Percentiles rank a stretch among this genome's conserved stretches.
These are phyloP conservation scores for Nannizziopsis barbatae DNA, from an alignment of 2,329 filamentous ascomycete species.

Conservation along the genomic window DNA sequence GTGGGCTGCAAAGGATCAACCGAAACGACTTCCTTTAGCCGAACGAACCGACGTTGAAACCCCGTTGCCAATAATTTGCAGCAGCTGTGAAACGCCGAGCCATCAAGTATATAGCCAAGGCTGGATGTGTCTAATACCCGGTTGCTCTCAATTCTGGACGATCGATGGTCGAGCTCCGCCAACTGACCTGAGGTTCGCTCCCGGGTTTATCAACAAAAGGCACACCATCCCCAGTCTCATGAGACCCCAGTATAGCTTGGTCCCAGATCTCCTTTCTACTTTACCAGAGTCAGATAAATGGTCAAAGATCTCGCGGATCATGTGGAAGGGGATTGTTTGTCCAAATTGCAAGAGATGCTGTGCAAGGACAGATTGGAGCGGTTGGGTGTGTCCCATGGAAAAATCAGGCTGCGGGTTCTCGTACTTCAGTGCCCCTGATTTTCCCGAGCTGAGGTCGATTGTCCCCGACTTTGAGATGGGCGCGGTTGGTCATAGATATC, in stretches of 20 bases:
- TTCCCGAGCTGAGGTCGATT: slow-evolving; percentile 25
- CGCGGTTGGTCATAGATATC: slow-evolving; percentile 16
- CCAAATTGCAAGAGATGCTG: slow-evolving; percentile 52
- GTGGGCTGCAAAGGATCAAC: slow-evolving; percentile 42
- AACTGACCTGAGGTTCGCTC: slow-evolving; percentile 39
- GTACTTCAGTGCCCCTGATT: slow-evolving; percentile 22
- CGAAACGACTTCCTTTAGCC: slow-evolving; percentile 20
- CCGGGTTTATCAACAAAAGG: slow-evolving; percentile 47
- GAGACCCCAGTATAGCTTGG: slow-evolving; percentile 28
- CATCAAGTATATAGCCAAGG: slow-evolving; percentile 33
- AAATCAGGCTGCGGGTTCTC: slow-evolving; percentile 41
- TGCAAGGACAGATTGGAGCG: slow-evolving; percentile 48
- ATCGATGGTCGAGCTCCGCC: slow-evolving; percentile 27
- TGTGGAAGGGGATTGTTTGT: slow-evolving; percentile 56
- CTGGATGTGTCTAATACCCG: slow-evolving; percentile 48
- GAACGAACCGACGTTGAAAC: slow-evolving; percentile 25
- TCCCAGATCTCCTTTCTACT: slow-evolving; percentile 32
- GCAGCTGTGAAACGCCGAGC: slow-evolving; percentile 30
- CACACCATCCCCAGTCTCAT: slow-evolving; percentile 34
- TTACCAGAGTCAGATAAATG: slow-evolving; percentile 28
- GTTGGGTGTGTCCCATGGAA: slow-evolving; percentile 47
- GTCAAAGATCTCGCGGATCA: slow-evolving; percentile 40
- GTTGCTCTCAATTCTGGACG: slow-evolving; percentile 48
- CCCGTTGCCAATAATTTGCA: slow-evolving; percentile 27
- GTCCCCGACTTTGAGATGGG: slow-evolving; percentile 25